These are phyloP conservation scores for Pseudonitzschia multistriata DNA, from an alignment of 108 stramenopile species.

Conservation along the genomic window DNA sequence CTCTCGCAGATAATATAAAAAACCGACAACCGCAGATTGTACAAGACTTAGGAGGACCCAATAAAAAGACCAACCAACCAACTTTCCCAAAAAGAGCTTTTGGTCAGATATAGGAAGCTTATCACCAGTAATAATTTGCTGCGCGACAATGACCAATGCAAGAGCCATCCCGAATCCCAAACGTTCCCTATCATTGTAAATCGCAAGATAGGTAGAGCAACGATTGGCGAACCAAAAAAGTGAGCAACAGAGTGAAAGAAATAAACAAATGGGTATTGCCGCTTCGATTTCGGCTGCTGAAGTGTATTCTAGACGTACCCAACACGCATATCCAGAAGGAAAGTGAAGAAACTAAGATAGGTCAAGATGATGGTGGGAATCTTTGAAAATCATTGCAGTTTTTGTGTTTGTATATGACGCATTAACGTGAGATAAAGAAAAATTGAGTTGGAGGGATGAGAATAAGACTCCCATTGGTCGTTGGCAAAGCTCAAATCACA, in stretches of 20 bases:
- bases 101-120: slow-evolving; percentile 19
- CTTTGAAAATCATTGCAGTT: not conserved
- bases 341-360: slow-evolving; percentile 24
- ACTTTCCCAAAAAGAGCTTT: slow-evolving; percentile 20
- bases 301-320: no score
- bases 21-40: slow-evolving; percentile 23
- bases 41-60: slow-evolving; percentile 24
- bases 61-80: slow-evolving; percentile 27
- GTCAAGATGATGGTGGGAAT: slow-evolving; percentile 26
- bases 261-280: no score
- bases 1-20: slow-evolving; percentile 17
- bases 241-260: no score
- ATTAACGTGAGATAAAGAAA: no score
- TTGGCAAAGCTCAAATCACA: no score
- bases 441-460: no score
- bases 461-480: no score
- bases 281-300: no score
- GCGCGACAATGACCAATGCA: slow-evolving; percentile 30
- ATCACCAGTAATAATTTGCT: slow-evolving; percentile 24
- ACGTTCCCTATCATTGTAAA: no score
- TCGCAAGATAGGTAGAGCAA: no score
- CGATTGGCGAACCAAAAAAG: no score
- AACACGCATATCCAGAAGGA: slow-evolving; percentile 28
- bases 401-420: no score
- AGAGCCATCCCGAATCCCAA: slow-evolving; percentile 27